Base-by-base conservation (phyloP, 2,329 filamentous ascomycete species). In the Xylariaceae sp. region DNA sequence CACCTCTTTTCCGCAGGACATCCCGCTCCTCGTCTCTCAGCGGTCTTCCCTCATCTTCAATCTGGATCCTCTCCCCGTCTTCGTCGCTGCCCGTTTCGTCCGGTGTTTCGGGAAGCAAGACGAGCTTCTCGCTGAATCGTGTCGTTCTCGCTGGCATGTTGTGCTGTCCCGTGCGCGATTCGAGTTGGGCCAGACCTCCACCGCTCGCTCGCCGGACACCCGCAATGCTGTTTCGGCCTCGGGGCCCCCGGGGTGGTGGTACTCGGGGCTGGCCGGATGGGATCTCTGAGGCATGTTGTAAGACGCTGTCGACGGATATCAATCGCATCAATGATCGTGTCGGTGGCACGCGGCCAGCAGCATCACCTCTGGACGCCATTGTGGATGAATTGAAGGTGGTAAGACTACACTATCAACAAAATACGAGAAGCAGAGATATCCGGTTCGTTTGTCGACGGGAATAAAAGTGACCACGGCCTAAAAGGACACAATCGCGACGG, bases 81-180 rank as follows among this genome's bases (percentile, higher is more conserved):
- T 83, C 78, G 3, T 80, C 81, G 17, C 74, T 73, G 45, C 84
- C 83, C 6, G 80, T 82, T 23, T 84, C 83, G 56, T 82, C 82
- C 2, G 80, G 80, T 1, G 92, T 88, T 71, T 97, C 93, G 0
- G 94, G 94, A 11, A 99, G 81, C 42, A 97, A 79, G 0, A 99
- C 94, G n/a, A 99, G 80, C 76, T 97, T 97, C 77, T 97, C 91
- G 73, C 90, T 96, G 64, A 96, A 88, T 74, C 97, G 97, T 34
- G 91, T 95, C 44, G 92, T 95, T 56, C 94, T 84, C 4, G 90
- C 88, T 0, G 93, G 94, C 66, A 97, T 76, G 50, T 79, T 82
- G 58, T 84, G 81, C 68, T 78, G 76, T 62, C 81, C 82, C 55
- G 78, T 77, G 3, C 80, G 76, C 47, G 75, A 74, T 53, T 74